Base-by-base conservation (phyloP, 192 early-diverging fungal genomes). In the Spizellomyces punctatus region DNA sequence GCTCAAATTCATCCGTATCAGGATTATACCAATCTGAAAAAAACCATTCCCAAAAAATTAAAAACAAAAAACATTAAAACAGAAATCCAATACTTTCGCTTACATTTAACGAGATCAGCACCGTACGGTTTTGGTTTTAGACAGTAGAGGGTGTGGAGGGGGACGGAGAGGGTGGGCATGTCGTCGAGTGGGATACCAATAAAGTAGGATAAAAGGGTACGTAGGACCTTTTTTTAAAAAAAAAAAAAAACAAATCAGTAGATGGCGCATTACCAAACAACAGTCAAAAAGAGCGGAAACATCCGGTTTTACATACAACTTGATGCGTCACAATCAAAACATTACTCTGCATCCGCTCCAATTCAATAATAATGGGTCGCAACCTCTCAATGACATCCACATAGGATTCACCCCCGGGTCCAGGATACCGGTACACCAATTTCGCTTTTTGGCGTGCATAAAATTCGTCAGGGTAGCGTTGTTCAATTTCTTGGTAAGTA, bases 381-480 rank as follows among this genome's bases (percentile, higher is more conserved):
- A 99, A 69, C 19, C 96, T 85, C 77, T 97, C 93, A 61, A 99
- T 95, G 21, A 99, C 96, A 74, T 99, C 96, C 16, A 89, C 64
- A 67, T 96, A 96, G 17, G 91, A 93, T 80, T 98, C 96, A 46
- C 96, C 96, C 47, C 96, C 96, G 60, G 94, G 89, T 16, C 96
- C 96, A 6, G 96, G 96, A 76, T 98, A 99, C 27, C 96, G 88
- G 68, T 96, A 97, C 78, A 91, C 85, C 49, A 99, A 84, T 80
- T 99, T 99, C 81, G 94, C 91, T 47, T 82, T 79, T 72, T 87
- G 82, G 22, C 95, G 89, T n/a, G 86, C 90, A 41, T 80, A 79
- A 69, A 82, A 96, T 72, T 97, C 95, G 46, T 90, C 86, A 6
- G 96, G 96, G 64, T 90, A 92, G 21, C 77, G 52, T 58, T 75